Percentiles rank a stretch among this genome's conserved stretches.
phyloP scores from a whole-genome alignment of 2,329 filamentous ascomycete genomes.

The Pseudonectria buxi region DNA sequence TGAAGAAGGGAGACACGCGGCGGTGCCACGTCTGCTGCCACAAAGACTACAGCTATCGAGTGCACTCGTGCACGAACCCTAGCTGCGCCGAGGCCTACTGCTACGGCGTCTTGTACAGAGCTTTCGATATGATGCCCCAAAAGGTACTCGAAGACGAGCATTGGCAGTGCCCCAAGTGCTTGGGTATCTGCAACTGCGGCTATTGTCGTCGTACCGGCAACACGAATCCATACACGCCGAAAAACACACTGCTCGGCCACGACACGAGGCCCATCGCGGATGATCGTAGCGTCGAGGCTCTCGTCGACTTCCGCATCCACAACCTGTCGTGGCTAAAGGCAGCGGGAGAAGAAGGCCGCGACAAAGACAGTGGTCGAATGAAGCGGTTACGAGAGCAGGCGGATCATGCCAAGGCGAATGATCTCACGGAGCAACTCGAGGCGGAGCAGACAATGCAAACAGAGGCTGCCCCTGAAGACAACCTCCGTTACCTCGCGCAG shows the following conservation, averaged over 20 bases:
- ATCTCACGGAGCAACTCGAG: slow-evolving; percentile 28
- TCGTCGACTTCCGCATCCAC: slow-evolving; percentile 85
- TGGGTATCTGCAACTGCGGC: slow-evolving; percentile 80
- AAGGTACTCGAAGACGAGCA: slow-evolving; percentile 69
- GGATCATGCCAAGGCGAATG: slow-evolving; percentile 50
- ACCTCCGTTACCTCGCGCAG: slow-evolving; percentile 3
- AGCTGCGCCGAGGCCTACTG: slow-evolving; percentile 75
- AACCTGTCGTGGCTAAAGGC: slow-evolving; percentile 77
- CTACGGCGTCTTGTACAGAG: slow-evolving; percentile 86
- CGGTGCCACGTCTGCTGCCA: slow-evolving; percentile 79
- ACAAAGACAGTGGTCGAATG: slow-evolving; percentile 51
- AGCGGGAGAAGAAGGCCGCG: slow-evolving; percentile 50
- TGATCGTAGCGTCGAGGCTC: slow-evolving; percentile 77
- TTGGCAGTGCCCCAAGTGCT: slow-evolving; percentile 87
- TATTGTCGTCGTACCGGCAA: slow-evolving; percentile 60
- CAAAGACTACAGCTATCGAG: slow-evolving; percentile 75
- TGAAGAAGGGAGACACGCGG: slow-evolving; percentile 48
- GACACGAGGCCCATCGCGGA: slow-evolving; percentile 89
- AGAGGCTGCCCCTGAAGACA: slow-evolving; percentile 3
- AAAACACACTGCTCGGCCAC: slow-evolving; percentile 80
- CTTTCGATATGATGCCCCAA: slow-evolving; percentile 85
- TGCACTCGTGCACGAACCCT: slow-evolving; percentile 66
- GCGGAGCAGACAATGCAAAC: slow-evolving; percentile 16
- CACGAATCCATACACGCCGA: slow-evolving; percentile 77
- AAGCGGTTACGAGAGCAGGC: slow-evolving; percentile 49